These are phyloP conservation scores for Lactarius pseudohatsudake DNA, from an alignment of 768 basidiomycete genomes.

Conservation along the genomic window DNA sequence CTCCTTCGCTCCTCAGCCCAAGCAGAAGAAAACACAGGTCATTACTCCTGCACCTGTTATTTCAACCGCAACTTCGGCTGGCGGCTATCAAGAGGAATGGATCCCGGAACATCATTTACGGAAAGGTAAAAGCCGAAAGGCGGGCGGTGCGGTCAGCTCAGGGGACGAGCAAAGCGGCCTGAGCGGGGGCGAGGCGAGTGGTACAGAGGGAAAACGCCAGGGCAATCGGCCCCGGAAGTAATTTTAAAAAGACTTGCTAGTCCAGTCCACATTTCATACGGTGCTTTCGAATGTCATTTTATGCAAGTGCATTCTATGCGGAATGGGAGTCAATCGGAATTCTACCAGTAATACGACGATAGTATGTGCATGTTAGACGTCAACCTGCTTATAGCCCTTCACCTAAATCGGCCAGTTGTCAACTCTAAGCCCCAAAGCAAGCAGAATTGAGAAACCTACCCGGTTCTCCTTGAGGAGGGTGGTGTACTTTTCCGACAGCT, in stretches of 20 bases:
- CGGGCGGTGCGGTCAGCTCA: conserved; percentile 47
- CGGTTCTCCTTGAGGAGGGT: conserved; percentile 75
- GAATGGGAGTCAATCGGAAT: neutral
- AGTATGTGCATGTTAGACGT: conserved; percentile 40
- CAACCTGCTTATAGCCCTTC: conserved; percentile 81
- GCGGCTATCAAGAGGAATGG: conserved; percentile 86
- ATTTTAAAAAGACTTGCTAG: conserved; percentile 35
- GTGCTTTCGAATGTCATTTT: conserved; percentile 4
- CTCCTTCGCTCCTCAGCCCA: conserved; percentile 61
- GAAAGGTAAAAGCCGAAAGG: conserved; percentile 55
- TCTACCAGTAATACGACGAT: conserved; percentile 4
- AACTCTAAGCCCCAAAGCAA: conserved; percentile 1
- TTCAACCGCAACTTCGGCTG: conserved; percentile 60
- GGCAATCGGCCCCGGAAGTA: conserved; percentile 50
- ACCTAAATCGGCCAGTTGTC: conserved; percentile 49
- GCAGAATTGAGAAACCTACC: conserved; percentile 48
- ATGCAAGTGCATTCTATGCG: neutral
- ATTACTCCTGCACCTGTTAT: conserved; percentile 50
- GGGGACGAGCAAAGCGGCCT: conserved; percentile 52
- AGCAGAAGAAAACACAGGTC: conserved; percentile 41
- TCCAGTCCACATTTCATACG: neutral
- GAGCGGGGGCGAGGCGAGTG: conserved; percentile 65
- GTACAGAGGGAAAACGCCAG: conserved; percentile 49
- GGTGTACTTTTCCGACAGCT: conserved; percentile 80
- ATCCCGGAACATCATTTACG: conserved; percentile 87